A percentile compares a stretch with the other conserved stretches of the same genome.
phyloP scores from a whole-genome alignment of 495 filamentous ascomycete genomes.

The Recurvomyces mirabilis region DNA sequence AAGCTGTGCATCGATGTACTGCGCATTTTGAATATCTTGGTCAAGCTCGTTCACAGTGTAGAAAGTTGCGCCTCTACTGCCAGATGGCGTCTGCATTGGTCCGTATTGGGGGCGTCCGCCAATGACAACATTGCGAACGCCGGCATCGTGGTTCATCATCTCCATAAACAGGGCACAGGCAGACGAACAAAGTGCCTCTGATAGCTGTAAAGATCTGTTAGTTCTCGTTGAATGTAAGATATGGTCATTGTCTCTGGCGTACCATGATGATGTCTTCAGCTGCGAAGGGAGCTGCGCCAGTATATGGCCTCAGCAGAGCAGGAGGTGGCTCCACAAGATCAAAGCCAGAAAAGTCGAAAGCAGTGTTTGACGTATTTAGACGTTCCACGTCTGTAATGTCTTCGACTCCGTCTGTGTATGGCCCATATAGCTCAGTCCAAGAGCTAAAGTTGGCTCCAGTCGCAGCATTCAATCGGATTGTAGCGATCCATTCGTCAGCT shows the following conservation, averaged over 20 bases:
- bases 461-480: slow-evolving; percentile 33
- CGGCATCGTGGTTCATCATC: slow-evolving; percentile 38
- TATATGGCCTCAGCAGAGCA: slow-evolving; percentile 20
- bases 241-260: no score
- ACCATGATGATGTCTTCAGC: slow-evolving; percentile 43
- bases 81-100: slow-evolving; percentile 29
- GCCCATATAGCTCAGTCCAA: slow-evolving; percentile 45
- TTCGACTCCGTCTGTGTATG: slow-evolving; percentile 33
- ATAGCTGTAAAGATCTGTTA: no score
- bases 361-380: slow-evolving; percentile 37
- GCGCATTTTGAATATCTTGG: no score
- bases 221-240: no score
- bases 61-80: slow-evolving; percentile 20
- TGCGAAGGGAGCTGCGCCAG: slow-evolving; percentile 30
- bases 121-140: slow-evolving; percentile 38
- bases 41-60: slow-evolving; percentile 5
- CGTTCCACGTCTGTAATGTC: slow-evolving; percentile 37
- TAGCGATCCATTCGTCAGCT: slow-evolving; percentile 34
- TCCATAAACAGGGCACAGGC: slow-evolving; percentile 44
- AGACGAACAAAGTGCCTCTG: slow-evolving; percentile 41
- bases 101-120: slow-evolving; percentile 36
- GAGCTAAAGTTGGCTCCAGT: slow-evolving; percentile 39
- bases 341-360: slow-evolving; percentile 15
- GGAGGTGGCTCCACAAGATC: slow-evolving; percentile 31
- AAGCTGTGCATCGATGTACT: no score